Base-by-base conservation (phyloP, 164 flowering plant species). In the Stephania cephalantha region DNA sequence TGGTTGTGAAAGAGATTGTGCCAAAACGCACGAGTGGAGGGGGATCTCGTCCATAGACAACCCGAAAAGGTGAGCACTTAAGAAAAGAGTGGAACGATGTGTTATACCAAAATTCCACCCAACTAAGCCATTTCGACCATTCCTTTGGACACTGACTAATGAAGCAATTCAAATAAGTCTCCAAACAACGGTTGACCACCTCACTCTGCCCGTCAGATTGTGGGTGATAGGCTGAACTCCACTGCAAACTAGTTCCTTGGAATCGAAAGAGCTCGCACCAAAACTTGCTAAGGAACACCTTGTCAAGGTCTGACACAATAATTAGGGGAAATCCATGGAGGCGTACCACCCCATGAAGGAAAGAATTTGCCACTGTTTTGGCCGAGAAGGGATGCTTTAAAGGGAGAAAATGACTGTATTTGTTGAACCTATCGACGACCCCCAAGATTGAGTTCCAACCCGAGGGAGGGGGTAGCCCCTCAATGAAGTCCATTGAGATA, bases 401-500 rank as follows among this genome's bases (percentile, higher is more conserved):
- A 1, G 69, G 42, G 0, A 25, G 10, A 30, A 67, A 67, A 11
- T 67, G 69, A 4, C 6, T 31, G 44, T 72, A 58, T 30, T 72
- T 55, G 6, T 50, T 15, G 0, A 72, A 15, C 15, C 52, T 48
- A 22, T 72, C 68, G 13, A 61, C 48, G 7, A 72, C 68, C 22
- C 42, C 74, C 74, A 72, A 15, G 3, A 70, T 70, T 18, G 25
- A 13, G 1, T 4, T 70, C 4, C 48, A n/a, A 6, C 72, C 58
- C 1, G 18, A 2, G 0, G 74, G 58, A 30, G 48, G 25, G 1
- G 74, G 68, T 4, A 58, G 9, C 15, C 42, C 74, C 1, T 72
- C 68, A 1, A 61, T 58, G 30, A 72, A 72, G 68, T 72, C 74
- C 74, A 72, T 72, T 9, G 74, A 58, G 18, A 72, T 13, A 18